Evolutionary conservation across 2,329 filamentous ascomycete species (phyloP).

Genomic region (Beauveria rudraprayagi): DNA sequence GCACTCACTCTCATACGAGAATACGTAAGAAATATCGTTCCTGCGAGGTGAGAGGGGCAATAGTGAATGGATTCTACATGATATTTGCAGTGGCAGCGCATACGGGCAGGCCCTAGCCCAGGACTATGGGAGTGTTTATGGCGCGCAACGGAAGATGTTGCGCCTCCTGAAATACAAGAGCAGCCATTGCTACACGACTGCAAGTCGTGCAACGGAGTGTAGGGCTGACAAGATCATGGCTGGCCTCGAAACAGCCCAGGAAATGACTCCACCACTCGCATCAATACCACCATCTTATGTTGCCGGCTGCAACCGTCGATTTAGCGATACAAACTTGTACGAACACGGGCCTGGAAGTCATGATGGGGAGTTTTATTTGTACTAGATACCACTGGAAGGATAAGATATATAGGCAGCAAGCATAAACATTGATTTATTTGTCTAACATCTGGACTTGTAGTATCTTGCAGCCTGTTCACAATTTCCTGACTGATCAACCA

Average conservation of each 20-base stretch:
- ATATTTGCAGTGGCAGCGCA: background rate
- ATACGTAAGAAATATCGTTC: constrained; percentile 51
- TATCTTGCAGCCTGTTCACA: no score
- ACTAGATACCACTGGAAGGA: constrained; percentile 5
- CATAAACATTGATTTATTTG: background rate
- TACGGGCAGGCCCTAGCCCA: no score
- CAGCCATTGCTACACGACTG: background rate
- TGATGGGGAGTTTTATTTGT: constrained; percentile 9
- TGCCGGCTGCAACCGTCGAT: background rate
- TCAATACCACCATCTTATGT: background rate
- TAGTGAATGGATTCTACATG: no score
- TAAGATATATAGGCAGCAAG: background rate
- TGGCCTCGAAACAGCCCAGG: background rate
- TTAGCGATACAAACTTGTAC: constrained; percentile 1
- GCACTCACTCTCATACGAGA: constrained; percentile 49
- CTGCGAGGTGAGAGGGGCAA: constrained; percentile 38
- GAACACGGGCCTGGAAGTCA: constrained; percentile 1
- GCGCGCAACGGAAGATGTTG: background rate
- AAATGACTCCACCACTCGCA: background rate
- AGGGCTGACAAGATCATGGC: background rate
- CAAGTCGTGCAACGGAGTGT: background rate
- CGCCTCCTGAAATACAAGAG: background rate
- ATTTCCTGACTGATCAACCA: no score
- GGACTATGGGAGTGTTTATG: background rate
- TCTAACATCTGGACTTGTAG: background rate